Conservation (phyloP, 2,329 filamentous ascomycete genomes). For the Leptographium wingfieldii region DNA sequence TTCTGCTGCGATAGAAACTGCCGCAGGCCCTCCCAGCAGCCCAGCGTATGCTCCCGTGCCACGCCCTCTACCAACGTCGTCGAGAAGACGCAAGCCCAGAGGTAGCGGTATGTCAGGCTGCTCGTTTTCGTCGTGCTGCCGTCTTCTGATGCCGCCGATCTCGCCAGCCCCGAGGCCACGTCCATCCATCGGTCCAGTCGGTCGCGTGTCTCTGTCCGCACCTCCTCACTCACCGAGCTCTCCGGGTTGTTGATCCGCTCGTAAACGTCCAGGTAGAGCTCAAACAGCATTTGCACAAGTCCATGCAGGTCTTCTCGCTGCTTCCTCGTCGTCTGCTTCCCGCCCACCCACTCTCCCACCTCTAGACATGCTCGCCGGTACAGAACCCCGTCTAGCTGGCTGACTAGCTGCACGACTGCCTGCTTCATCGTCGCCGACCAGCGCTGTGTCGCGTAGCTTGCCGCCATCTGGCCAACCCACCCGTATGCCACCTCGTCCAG, state of each 20-base stretch:
- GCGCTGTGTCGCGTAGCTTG: constrained; percentile 38
- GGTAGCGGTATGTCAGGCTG: constrained; percentile 35
- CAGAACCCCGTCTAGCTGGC: constrained; percentile 38
- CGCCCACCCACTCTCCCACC: too few species aligned
- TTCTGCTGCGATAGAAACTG: constrained; percentile 31
- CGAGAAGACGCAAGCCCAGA: constrained; percentile 44
- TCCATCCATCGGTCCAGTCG: constrained; percentile 40
- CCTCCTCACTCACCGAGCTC: constrained; percentile 36
- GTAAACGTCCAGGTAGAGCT: constrained; percentile 49
- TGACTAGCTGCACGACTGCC: constrained; percentile 43
- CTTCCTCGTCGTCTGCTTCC: too few species aligned
- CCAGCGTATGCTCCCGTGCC: constrained; percentile 41
- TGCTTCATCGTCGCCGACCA: constrained; percentile 48
- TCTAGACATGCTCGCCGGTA: constrained; percentile 33
- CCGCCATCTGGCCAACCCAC: constrained; percentile 39
- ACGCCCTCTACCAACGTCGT: constrained; percentile 33
- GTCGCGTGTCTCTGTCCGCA: constrained; percentile 35
- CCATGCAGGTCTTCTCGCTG: constrained; percentile 21
- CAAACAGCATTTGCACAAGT: constrained; percentile 46
- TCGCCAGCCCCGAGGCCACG: constrained; percentile 33
- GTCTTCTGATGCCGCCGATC: constrained; percentile 15
- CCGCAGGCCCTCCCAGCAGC: constrained; percentile 45
- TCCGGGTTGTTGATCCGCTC: constrained; percentile 45
- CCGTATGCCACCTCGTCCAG: constrained; percentile 45
- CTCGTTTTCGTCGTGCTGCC: constrained; percentile 9